A percentile compares a stretch with the other conserved stretches of the same genome.
Conservation (phyloP, 345 rosid genomes). For the Sisymbrium altissimum region DNA sequence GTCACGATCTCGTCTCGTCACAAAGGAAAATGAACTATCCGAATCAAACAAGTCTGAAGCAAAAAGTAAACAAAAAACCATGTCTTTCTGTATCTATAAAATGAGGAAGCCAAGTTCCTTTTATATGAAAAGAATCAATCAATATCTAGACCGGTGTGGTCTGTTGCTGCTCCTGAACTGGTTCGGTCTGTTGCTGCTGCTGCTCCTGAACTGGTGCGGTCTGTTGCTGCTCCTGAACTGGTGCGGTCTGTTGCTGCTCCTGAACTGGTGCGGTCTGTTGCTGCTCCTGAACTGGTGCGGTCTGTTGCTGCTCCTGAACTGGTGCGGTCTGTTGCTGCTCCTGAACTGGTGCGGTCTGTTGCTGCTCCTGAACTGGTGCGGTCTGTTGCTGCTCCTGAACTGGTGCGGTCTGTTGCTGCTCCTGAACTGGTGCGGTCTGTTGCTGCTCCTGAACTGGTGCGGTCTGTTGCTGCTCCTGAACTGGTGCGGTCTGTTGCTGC, state of each 20-base stretch:
- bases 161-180: no score
- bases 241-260: no score
- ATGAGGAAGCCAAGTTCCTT: background rate
- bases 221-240: constrained; percentile 47
- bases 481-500: no score
- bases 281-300: no score
- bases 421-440: background rate
- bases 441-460: constrained; percentile 45
- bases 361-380: no score
- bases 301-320: constrained; percentile 23
- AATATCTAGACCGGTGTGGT: constrained; percentile 5
- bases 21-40: background rate
- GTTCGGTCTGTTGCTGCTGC: no score
- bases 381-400: no score
- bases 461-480: no score
- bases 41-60: constrained; percentile 13
- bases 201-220: background rate
- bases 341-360: no score
- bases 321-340: background rate
- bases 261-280: no score
- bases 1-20: constrained; percentile 17
- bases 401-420: no score
- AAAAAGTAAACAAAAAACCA: background rate
- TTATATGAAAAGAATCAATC: constrained; percentile 37
- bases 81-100: constrained; percentile 9